Conservation (phyloP, 208 protist species). For the Acanthamoeba sp. region DNA sequence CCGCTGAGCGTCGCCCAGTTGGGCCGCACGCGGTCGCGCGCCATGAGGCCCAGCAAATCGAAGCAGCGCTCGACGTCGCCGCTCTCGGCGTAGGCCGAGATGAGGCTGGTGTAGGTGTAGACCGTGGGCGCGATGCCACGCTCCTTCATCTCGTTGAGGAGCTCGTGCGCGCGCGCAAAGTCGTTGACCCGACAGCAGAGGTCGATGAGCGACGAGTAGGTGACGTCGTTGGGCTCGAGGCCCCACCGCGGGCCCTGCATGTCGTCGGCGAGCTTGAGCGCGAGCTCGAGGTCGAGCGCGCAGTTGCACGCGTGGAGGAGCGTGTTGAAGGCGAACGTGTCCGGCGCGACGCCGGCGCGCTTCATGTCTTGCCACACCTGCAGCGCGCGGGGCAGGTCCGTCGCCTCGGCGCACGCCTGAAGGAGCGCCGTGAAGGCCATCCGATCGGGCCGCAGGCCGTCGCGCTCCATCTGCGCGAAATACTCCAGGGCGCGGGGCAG, state of each 20-base stretch:
- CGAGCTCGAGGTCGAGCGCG: neutral
- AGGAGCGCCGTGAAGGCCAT: neutral
- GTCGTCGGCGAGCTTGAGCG: neutral
- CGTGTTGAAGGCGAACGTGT: slow-evolving; percentile 15
- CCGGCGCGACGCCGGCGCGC: neutral
- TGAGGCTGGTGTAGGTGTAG: neutral
- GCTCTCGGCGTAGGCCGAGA: neutral
- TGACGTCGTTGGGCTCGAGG: neutral
- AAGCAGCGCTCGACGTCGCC: neutral
- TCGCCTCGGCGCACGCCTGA: neutral
- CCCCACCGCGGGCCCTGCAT: neutral
- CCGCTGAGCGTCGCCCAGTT: neutral
- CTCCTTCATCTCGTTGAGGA: neutral
- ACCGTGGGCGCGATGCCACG: slow-evolving; percentile 4
- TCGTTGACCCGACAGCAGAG: neutral
- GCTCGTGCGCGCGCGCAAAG: neutral
- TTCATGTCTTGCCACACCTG: neutral
- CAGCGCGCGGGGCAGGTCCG: neutral
- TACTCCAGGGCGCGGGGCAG: neutral
- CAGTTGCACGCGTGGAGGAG: neutral
- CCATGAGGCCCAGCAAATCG: neutral
- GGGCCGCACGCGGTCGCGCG: neutral
- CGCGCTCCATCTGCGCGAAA: neutral
- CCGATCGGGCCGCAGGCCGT: neutral
- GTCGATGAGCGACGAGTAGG: slow-evolving; percentile 5